These are phyloP conservation scores for Aspergillus novofumigatus DNA, from an alignment of 2,329 filamentous ascomycete genomes.

Conservation along the genomic window DNA sequence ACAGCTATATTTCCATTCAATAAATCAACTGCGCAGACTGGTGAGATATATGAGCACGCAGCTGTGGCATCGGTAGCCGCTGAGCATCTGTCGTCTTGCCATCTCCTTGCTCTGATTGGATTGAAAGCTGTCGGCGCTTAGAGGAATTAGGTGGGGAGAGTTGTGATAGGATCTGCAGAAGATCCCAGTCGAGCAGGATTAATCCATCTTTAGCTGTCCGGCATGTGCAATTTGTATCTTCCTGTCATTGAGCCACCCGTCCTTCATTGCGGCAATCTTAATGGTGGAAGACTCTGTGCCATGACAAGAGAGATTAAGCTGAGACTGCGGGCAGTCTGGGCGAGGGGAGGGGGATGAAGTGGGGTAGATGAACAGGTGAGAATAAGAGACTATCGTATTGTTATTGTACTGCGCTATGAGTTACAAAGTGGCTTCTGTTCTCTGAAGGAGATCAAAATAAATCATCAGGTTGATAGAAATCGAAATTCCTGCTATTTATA, in stretches of 20 bases:
- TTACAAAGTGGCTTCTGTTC: background rate
- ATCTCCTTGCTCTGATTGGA: conserved; percentile 4
- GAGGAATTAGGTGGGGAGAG: background rate
- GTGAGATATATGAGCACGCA: background rate
- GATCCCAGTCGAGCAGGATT: background rate
- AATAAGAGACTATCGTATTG: too few species aligned
- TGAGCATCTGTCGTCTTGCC: background rate
- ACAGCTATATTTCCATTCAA: background rate
- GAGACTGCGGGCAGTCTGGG: background rate
- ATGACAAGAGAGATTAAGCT: background rate
- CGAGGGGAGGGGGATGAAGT: background rate
- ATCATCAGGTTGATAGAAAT: too few species aligned
- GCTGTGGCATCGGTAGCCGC: conserved; percentile 4
- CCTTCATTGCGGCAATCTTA: background rate
- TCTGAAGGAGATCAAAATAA: background rate
- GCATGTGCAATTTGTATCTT: background rate
- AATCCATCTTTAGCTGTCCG: background rate
- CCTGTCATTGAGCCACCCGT: background rate
- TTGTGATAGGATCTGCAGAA: conserved; percentile 11
- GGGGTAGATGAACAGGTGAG: background rate
- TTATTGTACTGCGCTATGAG: too few species aligned
- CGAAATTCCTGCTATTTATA: background rate
- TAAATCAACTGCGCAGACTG: background rate
- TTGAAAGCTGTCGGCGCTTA: conserved; percentile 4
- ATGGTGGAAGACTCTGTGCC: background rate